These are phyloP conservation scores for Daldinia concentrica DNA, from an alignment of 495 filamentous ascomycete species.

Conservation along the genomic window DNA sequence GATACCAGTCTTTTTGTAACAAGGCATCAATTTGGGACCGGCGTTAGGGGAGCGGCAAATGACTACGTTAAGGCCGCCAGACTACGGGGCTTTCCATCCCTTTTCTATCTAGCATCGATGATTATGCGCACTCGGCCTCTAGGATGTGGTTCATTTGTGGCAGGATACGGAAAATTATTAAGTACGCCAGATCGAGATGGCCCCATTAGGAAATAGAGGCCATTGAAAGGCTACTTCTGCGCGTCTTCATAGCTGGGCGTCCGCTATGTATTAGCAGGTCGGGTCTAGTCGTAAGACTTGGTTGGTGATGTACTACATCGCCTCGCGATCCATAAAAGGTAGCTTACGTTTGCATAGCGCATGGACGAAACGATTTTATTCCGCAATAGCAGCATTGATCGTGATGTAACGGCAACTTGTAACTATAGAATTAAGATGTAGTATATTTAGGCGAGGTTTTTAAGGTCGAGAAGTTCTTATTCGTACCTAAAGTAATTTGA, in stretches of 20 bases:
- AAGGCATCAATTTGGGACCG: slow-evolving; percentile 40
- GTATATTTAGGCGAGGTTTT: background rate
- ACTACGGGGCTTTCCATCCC: slow-evolving; percentile 27
- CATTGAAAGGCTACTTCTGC: background rate
- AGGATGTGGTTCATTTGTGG: slow-evolving; percentile 29
- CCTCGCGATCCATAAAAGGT: slow-evolving; percentile 2
- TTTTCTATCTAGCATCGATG: slow-evolving; percentile 29
- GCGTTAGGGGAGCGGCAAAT: slow-evolving; percentile 36
- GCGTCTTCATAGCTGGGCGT: slow-evolving; percentile 2
- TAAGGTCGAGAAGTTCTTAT: background rate
- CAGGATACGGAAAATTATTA: slow-evolving; percentile 35
- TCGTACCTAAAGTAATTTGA: background rate
- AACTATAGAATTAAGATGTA: background rate
- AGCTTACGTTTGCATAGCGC: slow-evolving; percentile 21
- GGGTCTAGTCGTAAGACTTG: background rate
- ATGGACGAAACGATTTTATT: slow-evolving; percentile 22
- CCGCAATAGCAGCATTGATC: background rate
- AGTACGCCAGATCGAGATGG: slow-evolving; percentile 16
- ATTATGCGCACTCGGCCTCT: slow-evolving; percentile 25
- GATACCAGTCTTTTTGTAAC: slow-evolving; percentile 45
- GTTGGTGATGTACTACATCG: slow-evolving; percentile 3
- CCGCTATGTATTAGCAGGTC: background rate
- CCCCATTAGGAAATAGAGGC: background rate
- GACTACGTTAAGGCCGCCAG: slow-evolving; percentile 31
- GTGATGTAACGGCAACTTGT: background rate